phyloP scores from a whole-genome alignment of 331 rosid species.

The Phaseolus coccineus region DNA sequence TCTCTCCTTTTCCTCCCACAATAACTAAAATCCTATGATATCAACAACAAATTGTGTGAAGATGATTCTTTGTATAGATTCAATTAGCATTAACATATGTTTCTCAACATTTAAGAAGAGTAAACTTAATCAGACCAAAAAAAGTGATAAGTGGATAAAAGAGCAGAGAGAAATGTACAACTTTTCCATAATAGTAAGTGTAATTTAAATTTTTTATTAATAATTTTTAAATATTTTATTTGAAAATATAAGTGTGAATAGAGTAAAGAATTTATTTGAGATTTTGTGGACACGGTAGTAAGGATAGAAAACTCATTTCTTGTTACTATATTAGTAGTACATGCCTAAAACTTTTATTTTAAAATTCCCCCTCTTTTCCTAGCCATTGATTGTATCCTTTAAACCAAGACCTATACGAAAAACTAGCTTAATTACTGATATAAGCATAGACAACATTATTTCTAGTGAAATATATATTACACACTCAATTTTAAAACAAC shows the following conservation, averaged over 20 bases:
- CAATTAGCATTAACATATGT: background rate
- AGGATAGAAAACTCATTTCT: constrained; percentile 21
- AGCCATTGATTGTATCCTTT: constrained; percentile 23
- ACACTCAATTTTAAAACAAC: constrained; percentile 1
- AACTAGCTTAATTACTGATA: constrained; percentile 30
- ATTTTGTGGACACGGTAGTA: background rate
- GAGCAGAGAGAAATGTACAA: background rate
- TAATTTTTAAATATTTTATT: constrained; percentile 3
- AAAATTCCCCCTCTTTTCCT: background rate
- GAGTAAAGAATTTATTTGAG: background rate
- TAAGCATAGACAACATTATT: background rate
- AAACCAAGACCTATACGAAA: constrained; percentile 9
- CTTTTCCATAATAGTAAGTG: background rate
- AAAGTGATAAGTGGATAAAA: background rate
- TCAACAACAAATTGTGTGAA: background rate
- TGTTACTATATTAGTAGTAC: constrained; percentile 1
- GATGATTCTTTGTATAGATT: constrained; percentile 17
- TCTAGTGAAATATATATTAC: background rate
- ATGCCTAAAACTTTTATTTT: background rate
- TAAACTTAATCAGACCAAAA: background rate
- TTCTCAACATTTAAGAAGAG: background rate
- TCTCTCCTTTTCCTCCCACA: background rate
- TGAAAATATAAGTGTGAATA: constrained; percentile 7
- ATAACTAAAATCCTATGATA: background rate
- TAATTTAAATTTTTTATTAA: constrained; percentile 1